A percentile compares a stretch with the other conserved stretches of the same genome.
These are phyloP conservation scores for Hypoxylon fuscum DNA, from an alignment of 495 filamentous ascomycete genomes.

Conservation along the genomic window DNA sequence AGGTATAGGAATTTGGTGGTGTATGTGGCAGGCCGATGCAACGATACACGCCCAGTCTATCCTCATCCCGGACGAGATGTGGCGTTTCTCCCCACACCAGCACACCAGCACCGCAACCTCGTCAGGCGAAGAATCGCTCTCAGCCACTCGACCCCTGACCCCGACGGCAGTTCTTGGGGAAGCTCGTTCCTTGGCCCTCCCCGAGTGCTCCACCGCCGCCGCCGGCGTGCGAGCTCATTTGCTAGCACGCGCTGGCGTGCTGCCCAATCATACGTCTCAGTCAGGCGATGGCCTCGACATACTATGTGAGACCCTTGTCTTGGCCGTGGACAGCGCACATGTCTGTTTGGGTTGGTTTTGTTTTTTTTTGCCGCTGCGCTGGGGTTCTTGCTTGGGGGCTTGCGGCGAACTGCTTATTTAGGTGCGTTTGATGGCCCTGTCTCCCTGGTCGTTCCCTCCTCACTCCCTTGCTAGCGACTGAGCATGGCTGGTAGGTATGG, in stretches of 20 bases:
- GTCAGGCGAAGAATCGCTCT: too few species aligned
- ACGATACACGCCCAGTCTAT: background rate
- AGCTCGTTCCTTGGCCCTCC: background rate
- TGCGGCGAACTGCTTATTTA: too few species aligned
- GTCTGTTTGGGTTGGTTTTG: conserved; percentile 1
- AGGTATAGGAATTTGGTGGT: background rate
- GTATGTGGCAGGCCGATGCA: background rate
- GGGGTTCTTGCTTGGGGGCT: too few species aligned
- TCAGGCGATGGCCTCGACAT: conserved; percentile 21
- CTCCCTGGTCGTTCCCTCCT: too few species aligned
- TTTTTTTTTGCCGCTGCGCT: background rate
- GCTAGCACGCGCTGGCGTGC: conserved; percentile 10
- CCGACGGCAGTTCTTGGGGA: background rate
- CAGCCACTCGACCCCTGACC: too few species aligned
- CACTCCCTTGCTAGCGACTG: too few species aligned
- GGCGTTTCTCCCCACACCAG: background rate
- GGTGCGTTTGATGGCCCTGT: too few species aligned
- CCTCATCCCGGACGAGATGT: background rate
- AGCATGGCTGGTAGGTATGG: too few species aligned
- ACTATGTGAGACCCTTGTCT: conserved; percentile 27
- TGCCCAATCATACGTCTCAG: conserved; percentile 34
- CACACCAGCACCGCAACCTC: too few species aligned
- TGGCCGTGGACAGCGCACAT: conserved; percentile 17
- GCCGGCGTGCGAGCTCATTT: background rate
- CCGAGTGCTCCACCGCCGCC: conserved; percentile 1